These are phyloP conservation scores for Gamarada debralockiae DNA, from an alignment of 495 filamentous ascomycete genomes.

Conservation along the genomic window DNA sequence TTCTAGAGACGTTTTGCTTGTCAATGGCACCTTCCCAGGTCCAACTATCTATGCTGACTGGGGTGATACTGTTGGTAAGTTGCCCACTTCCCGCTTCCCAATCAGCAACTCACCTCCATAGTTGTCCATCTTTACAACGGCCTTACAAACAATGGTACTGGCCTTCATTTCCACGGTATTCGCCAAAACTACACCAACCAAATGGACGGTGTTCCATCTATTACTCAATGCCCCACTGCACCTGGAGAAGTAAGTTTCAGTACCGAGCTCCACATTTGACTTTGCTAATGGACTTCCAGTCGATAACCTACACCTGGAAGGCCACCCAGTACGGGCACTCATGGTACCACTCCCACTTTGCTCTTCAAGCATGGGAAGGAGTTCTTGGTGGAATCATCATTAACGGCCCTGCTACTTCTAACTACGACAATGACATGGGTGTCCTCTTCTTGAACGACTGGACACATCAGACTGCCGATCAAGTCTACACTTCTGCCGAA, in stretches of 20 bases:
- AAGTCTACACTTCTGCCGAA: conserved; percentile 32
- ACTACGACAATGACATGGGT: conserved; percentile 34
- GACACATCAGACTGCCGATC: conserved; percentile 36
- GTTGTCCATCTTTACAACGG: conserved; percentile 12
- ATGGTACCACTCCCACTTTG: conserved; percentile 39
- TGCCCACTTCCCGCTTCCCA: not conserved
- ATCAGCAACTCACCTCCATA: not conserved
- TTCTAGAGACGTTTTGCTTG: conserved; percentile 28
- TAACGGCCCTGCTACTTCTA: conserved; percentile 40
- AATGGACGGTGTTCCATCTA: conserved; percentile 50
- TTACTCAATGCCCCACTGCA: conserved; percentile 54
- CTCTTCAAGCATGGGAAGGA: conserved; percentile 44
- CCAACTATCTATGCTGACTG: conserved; percentile 29
- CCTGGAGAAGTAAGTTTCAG: conserved; percentile 35
- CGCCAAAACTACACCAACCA: conserved; percentile 54
- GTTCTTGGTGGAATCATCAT: conserved; percentile 47
- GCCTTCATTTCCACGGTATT: conserved; percentile 64
- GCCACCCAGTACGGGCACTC: conserved; percentile 42
- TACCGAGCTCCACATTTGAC: not conserved
- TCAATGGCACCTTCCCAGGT: conserved; percentile 20
- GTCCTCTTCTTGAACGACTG: conserved; percentile 22
- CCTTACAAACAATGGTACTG: conserved; percentile 18
- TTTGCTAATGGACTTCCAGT: conserved; percentile 3
- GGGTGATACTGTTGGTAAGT: conserved; percentile 37
- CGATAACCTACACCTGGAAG: conserved; percentile 41